phyloP scores from a whole-genome alignment of 306 rosid genomes.

The Prunus davidiana region DNA sequence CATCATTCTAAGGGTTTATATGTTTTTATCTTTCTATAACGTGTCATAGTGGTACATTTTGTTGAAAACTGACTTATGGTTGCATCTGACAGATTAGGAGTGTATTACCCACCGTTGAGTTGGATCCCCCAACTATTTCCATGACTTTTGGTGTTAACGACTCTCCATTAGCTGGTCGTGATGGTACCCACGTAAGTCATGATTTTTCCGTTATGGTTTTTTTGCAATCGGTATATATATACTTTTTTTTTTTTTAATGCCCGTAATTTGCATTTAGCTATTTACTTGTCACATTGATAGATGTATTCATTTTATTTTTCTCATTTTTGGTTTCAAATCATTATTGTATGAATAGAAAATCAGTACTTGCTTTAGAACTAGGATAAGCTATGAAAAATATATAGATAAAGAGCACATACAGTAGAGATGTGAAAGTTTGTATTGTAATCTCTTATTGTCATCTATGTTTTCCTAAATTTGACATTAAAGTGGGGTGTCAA shows the following conservation, averaged over 20 bases:
- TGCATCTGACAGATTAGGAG: slow-evolving; percentile 49
- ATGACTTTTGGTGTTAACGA: slow-evolving; percentile 99
- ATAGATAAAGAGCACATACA: neutral
- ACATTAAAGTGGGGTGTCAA: neutral
- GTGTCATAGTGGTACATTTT: neutral
- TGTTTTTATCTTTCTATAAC: neutral
- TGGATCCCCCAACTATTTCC: slow-evolving; percentile 99
- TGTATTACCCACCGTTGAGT: slow-evolving; percentile 79
- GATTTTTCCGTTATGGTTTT: slow-evolving; percentile 9
- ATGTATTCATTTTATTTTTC: neutral
- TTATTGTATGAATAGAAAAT: neutral
- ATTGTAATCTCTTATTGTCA: neutral
- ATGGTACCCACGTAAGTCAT: slow-evolving; percentile 84
- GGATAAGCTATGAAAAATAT: neutral
- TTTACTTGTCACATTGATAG: neutral
- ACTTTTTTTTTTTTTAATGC: neutral
- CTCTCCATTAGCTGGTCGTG: slow-evolving; percentile 98
- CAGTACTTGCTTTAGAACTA: neutral
- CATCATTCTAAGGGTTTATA: neutral
- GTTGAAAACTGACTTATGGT: neutral
- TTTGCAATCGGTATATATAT: neutral
- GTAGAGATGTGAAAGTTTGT: neutral
- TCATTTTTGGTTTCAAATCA: neutral
- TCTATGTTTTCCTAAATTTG: neutral
- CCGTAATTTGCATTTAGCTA: neutral